Base-by-base conservation (phyloP, 2,329 filamentous ascomycete species). In the Cryphonectria japonica region DNA sequence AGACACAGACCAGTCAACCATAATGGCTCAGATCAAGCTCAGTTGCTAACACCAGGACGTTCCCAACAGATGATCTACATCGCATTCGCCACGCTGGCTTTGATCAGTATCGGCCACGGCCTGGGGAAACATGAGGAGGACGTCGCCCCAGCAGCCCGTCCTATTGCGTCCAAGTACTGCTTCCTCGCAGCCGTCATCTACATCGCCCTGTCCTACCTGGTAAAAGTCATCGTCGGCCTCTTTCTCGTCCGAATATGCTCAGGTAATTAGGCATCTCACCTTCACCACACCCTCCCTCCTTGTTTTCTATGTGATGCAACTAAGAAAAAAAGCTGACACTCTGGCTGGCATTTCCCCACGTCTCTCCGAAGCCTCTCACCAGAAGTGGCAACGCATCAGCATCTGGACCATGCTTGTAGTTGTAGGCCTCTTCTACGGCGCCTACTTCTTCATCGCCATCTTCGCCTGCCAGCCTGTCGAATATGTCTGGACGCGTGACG, bases 141-240 rank as follows among this genome's bases (percentile, higher is more conserved):
- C 32, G 75, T 79, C 26, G 16, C 68, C 0, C 16, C 50, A 0
- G 72, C 74, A 29, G 13, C 77, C 9, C 71, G 76, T 16, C 73
- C 76, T 34, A 75, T 71, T 39, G 79, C 79, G 4, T 77, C 80
- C 74, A 77, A 80, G 77, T 79, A 77, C 75, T 80, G 79, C 77
- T 84, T 81, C 79, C 79, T 79, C n/a, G 83, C 82, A 66, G 82
- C 83, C 69, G 77, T 80, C 0, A 76, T 81, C 39, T 84, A 84
- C 71, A 79, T 83, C 34, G 59, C 59, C 50, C 69, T 83, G 13
- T 75, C 77, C 1, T 79, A 78, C 68, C 78, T 80, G 2, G 76
- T 83, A 52, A 83, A 83, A 75, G 75, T 80, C 67, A 81, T 79
- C 67, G 82, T 83, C 67, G 79, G 78, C 59, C 77, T 83, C 63